phyloP scores from a whole-genome alignment of 1,284 basidiomycete species.

The Leucoagaricus sp. region DNA sequence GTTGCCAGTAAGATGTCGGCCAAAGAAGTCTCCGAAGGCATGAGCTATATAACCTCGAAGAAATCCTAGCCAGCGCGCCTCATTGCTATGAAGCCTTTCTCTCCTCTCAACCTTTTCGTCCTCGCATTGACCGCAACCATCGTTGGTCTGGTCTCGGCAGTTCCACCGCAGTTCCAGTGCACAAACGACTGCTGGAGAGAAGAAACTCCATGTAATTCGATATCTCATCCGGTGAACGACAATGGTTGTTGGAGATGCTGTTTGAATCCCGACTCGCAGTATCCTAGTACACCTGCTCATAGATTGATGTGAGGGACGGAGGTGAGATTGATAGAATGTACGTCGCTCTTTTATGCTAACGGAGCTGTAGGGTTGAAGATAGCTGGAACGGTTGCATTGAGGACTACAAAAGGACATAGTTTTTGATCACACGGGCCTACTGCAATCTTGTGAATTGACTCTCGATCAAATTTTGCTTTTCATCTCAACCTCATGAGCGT shows the following conservation, averaged over 20 bases:
- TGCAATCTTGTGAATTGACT: too few relatives aligned
- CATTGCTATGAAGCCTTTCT: background rate
- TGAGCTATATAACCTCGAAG: too few relatives aligned
- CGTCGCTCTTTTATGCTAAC: too few relatives aligned
- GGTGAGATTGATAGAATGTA: background rate
- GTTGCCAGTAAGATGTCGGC: background rate
- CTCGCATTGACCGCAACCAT: background rate
- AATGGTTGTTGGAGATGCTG: conserved; percentile 15
- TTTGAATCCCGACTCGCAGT: background rate
- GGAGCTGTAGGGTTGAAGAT: too few relatives aligned
- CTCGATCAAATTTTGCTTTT: too few relatives aligned
- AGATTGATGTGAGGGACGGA: background rate
- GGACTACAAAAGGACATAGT: too few relatives aligned
- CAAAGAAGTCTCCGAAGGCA: too few relatives aligned
- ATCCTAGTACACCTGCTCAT: background rate
- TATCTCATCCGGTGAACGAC: conserved; percentile 11
- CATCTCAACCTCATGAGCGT: too few relatives aligned
- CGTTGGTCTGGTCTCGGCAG: background rate
- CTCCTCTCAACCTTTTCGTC: background rate
- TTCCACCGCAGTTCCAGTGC: conserved; percentile 12
- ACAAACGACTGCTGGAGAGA: conserved; percentile 3
- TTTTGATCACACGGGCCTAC: too few relatives aligned
- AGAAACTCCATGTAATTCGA: conserved; percentile 4
- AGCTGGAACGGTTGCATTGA: too few relatives aligned
- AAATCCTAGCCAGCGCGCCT: too few relatives aligned